Base-by-base conservation (phyloP, 1,284 basidiomycete genomes). In the Cutaneotrichosporon sp. region DNA sequence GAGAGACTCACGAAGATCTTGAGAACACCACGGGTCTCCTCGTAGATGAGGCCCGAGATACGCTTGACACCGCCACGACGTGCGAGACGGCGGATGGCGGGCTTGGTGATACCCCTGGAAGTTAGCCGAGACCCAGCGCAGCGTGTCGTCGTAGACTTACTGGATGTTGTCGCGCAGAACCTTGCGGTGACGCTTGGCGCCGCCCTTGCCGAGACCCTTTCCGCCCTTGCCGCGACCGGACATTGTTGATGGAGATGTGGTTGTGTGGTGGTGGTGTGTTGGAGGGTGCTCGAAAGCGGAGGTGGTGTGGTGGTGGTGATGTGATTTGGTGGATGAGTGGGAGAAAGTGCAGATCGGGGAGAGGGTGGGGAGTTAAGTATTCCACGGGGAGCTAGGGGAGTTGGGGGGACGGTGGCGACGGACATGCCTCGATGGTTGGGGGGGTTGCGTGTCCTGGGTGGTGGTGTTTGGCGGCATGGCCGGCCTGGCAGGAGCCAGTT, bases 61-160 rank as follows among this genome's bases (percentile, higher is more conserved):
- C 88, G 88, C 81, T 92, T 91, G 71, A 91, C 89, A 85, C 89
- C 89, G 73, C 90, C 91, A 82, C 90, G 86, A 75, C 90, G 88
- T 38, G 90, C 90, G 61, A 94, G 86, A 80, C 90, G 88, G 66
- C 90, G 87, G 75, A 93, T 91, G 63, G 89, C 88, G 64, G 87
- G 88, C 80, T 90, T 91, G 67, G 87, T 90, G 73, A 90, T 88
- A 79, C 78, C 77, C 66, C 68, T 68, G 45, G 11, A n/a, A n/a
- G n/a, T n/a, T n/a, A n/a, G n/a, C n/a, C n/a, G n/a, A n/a, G n/a
- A n/a, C n/a, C n/a, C n/a, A n/a, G n/a, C n/a, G n/a, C n/a, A n/a
- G n/a, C n/a, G n/a, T n/a, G n/a, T n/a, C n/a, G n/a, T n/a, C n/a
- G 19, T 25, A 3, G 14, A 65, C 67, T 55, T 83, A 85, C 77